These are phyloP conservation scores for Cymbopogon citratus DNA, from an alignment of 176 grass and related monocot species.

Conservation along the genomic window DNA sequence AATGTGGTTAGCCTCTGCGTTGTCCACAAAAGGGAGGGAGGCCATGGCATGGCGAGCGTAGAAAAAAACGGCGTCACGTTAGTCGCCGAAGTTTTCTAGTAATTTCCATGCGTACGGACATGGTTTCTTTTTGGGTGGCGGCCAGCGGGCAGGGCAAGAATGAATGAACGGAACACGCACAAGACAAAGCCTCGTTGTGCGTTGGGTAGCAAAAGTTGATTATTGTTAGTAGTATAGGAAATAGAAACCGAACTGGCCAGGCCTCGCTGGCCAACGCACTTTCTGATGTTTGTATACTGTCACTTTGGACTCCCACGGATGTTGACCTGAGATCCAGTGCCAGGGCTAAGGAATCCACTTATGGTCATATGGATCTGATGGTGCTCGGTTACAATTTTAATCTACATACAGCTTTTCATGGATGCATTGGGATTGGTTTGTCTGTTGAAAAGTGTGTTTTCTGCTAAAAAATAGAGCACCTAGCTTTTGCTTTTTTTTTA, in stretches of 20 bases:
- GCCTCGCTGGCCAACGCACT: slow-evolving; percentile 23
- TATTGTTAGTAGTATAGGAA: not conserved
- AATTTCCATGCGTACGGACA: not conserved
- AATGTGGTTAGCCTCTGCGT: slow-evolving; percentile 14
- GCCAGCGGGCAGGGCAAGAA: slow-evolving; percentile 1
- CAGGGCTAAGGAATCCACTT: not conserved
- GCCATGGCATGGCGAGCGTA: not conserved
- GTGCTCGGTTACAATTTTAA: not conserved
- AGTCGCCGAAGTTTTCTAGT: not conserved
- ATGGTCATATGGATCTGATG: not conserved
- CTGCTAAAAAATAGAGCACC: not conserved
- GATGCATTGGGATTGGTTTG: not conserved
- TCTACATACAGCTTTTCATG: not conserved
- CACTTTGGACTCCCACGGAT: not conserved
- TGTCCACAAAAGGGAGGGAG: not conserved
- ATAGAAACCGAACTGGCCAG: not conserved
- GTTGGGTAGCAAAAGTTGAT: slow-evolving; percentile 4
- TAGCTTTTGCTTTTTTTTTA: no score
- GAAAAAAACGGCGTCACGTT: slow-evolving; percentile 11
- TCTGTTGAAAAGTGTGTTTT: not conserved
- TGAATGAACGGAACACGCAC: slow-evolving; percentile 20
- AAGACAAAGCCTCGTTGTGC: not conserved
- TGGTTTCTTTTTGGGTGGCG: not conserved
- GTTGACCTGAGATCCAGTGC: not conserved
- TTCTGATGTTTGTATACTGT: not conserved